Percentiles rank a stretch among this genome's conserved stretches.
These are phyloP conservation scores for Xylaria longipes DNA, from an alignment of 495 filamentous ascomycete species.

Conservation along the genomic window DNA sequence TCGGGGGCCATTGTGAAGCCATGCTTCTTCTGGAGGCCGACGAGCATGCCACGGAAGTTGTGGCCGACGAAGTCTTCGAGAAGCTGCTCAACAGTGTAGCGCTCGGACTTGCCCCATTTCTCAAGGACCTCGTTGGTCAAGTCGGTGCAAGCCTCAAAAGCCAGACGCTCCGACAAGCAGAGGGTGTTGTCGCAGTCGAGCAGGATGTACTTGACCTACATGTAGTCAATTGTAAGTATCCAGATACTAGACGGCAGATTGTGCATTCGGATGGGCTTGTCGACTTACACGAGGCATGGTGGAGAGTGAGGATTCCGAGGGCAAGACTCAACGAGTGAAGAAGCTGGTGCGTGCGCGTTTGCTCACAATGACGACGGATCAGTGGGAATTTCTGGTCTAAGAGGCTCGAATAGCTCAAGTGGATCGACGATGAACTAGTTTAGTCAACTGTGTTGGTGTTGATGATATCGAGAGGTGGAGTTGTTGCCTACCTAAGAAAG, in stretches of 20 bases:
- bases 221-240: conserved; percentile 23
- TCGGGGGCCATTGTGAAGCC: conserved; percentile 68
- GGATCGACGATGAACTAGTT: conserved; percentile 27
- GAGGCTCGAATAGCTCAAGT: conserved; percentile 12
- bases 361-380: conserved; percentile 7
- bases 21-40: conserved; percentile 76
- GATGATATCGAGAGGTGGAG: conserved; percentile 20
- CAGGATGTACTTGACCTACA: conserved; percentile 80
- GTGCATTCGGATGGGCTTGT: not conserved
- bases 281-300: conserved; percentile 46
- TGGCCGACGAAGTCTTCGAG: conserved; percentile 91
- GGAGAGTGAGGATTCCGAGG: not conserved
- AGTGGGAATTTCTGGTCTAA: not conserved
- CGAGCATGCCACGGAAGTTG: conserved; percentile 92
- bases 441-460: conserved; percentile 15
- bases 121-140: conserved; percentile 89
- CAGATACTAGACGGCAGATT: not conserved
- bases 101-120: conserved; percentile 66
- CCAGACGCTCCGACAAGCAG: conserved; percentile 87
- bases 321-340: conserved; percentile 1
- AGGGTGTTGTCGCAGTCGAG: conserved; percentile 99
- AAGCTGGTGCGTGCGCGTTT: not conserved
- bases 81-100: conserved; percentile 81
- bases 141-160: conserved; percentile 93
- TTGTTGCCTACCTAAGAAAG: conserved; percentile 6